Conservation (phyloP, 192 early-diverging fungal species). For the Backusella luteola region DNA sequence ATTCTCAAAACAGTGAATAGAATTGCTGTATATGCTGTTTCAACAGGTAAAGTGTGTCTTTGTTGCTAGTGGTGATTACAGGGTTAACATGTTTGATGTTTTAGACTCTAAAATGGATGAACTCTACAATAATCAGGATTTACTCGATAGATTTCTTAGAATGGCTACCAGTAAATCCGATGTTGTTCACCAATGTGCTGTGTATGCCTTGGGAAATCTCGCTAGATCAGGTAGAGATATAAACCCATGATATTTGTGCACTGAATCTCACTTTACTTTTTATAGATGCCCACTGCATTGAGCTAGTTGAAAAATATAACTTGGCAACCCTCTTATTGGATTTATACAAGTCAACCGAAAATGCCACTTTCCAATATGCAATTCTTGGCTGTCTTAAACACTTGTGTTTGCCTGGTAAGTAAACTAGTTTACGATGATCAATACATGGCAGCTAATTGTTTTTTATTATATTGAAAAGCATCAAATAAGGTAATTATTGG, state of each 20-base stretch:
- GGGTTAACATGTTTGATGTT: constrained; percentile 7
- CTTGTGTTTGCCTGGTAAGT: constrained; percentile 58
- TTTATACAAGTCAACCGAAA: constrained; percentile 45
- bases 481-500: constrained; percentile 50
- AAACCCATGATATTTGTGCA: neutral
- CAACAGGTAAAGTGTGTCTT: constrained; percentile 36
- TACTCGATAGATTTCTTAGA: constrained; percentile 42
- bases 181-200: constrained; percentile 41
- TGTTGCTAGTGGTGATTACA: neutral
- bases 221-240: constrained; percentile 54
- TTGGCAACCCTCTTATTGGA: constrained; percentile 55
- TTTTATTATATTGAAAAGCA: constrained; percentile 21
- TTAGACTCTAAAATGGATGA: constrained; percentile 47
- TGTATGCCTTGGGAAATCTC: constrained; percentile 67
- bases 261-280: neutral
- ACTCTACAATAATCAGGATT: constrained; percentile 42
- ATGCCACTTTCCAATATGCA: constrained; percentile 55
- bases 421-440: neutral
- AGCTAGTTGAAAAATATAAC: constrained; percentile 54
- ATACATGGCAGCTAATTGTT: neutral
- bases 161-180: constrained; percentile 39
- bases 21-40: constrained; percentile 43
- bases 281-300: constrained; percentile 60
- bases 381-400: constrained; percentile 67
- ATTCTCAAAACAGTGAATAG: constrained; percentile 44